Conservation (phyloP, 768 basidiomycete genomes). For the Filobasidium floriforme region DNA sequence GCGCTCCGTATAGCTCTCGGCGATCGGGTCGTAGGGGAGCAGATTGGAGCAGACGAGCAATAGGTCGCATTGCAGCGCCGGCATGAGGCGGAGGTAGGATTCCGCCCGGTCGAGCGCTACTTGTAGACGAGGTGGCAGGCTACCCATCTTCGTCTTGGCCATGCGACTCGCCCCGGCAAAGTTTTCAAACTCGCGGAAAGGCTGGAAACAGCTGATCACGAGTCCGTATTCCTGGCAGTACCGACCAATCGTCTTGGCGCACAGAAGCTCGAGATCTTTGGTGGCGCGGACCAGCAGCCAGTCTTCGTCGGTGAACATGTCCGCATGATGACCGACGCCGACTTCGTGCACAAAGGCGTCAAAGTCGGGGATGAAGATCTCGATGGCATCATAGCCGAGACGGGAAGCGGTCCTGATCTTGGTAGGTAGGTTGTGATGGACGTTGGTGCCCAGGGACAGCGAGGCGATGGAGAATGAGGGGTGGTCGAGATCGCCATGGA, state of each 20-base stretch:
- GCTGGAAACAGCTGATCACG: slow-evolving; percentile 45
- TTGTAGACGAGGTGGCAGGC: slow-evolving; percentile 7
- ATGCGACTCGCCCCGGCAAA: slow-evolving; percentile 35
- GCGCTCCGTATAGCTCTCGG: slow-evolving; percentile 26
- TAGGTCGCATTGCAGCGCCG: slow-evolving; percentile 40
- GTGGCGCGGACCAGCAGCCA: background rate
- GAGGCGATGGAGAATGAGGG: slow-evolving; percentile 13
- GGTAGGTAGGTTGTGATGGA: slow-evolving; percentile 14
- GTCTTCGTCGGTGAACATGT: background rate
- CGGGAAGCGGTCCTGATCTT: slow-evolving; percentile 13
- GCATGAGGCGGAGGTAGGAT: slow-evolving; percentile 43
- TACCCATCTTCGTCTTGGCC: background rate
- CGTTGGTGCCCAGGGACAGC: slow-evolving; percentile 11
- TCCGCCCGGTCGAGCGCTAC: slow-evolving; percentile 39
- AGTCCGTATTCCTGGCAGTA: slow-evolving; percentile 26
- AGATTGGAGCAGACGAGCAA: slow-evolving; percentile 47
- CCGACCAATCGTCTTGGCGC: slow-evolving; percentile 14
- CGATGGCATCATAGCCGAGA: slow-evolving; percentile 17
- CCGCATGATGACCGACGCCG: slow-evolving; percentile 7
- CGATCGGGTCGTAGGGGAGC: slow-evolving; percentile 25
- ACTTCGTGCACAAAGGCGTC: slow-evolving; percentile 20
- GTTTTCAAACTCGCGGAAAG: slow-evolving; percentile 47
- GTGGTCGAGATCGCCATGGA: background rate
- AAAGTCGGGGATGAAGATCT: slow-evolving; percentile 20
- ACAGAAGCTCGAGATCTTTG: background rate